Conservation (phyloP, 2,329 filamentous ascomycete genomes). For the Graphiopsis chlorocephala region DNA sequence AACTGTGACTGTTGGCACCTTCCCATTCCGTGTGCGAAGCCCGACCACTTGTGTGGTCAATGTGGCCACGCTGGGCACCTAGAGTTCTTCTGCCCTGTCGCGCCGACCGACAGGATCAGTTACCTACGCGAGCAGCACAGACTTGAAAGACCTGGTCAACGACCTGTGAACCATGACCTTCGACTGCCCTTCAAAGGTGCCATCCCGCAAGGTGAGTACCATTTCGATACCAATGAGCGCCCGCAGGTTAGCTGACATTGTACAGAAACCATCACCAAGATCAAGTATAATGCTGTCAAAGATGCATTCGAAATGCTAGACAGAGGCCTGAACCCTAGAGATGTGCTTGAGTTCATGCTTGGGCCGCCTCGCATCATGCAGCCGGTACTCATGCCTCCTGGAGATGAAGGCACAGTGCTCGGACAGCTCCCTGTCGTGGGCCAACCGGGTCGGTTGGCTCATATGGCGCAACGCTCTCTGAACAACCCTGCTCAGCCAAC, state of each 20-base stretch:
- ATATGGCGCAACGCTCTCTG: not conserved
- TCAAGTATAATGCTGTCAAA: not conserved
- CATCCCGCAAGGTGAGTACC: not conserved
- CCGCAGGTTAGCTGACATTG: not conserved
- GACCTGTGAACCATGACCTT: not conserved
- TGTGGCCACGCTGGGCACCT: conserved; percentile 25
- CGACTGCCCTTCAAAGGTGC: not conserved
- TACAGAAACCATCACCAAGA: not conserved
- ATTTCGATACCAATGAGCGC: not conserved
- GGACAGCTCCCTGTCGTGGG: not conserved
- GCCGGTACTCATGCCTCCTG: not conserved
- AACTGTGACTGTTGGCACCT: conserved; percentile 31
- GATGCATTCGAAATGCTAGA: not conserved
- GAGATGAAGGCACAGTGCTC: not conserved
- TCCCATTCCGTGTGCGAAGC: conserved; percentile 20
- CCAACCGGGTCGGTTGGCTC: not conserved
- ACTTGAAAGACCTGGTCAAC: not conserved
- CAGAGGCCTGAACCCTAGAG: not conserved
- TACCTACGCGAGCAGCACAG: not conserved
- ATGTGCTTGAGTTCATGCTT: not conserved
- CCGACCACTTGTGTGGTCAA: conserved; percentile 18
- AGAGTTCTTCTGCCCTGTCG: conserved; percentile 23
- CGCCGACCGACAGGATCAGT: conserved; percentile 14
- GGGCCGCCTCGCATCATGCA: not conserved
- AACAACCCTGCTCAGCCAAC: not conserved